Base-by-base conservation (phyloP, 257 asterid species). In the Nicotiana undulata region DNA sequence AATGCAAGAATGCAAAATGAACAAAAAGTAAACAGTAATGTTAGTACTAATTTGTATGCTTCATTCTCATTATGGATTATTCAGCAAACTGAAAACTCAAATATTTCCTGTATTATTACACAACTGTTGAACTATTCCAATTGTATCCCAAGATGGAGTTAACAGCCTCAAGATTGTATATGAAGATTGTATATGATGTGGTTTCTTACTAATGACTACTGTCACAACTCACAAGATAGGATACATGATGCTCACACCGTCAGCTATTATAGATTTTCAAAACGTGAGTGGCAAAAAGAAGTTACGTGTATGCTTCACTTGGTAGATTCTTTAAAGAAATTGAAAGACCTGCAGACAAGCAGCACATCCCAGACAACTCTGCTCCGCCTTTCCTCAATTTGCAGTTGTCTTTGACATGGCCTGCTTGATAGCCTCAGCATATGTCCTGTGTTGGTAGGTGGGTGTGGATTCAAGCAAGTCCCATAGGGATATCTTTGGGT, bases 391-490 rank as follows among this genome's bases (percentile, higher is more conserved):
- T 26, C 26, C 81, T 88, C 84, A 90, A 76, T 86, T 88, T 75
- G 95, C 91, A 68, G 82, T 83, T 26, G 93, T 83, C 70, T 85
- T 85, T 78, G 97, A 90, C 61, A 89, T 89, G 79, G 93, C 90
- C 86, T 89, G 86, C 89, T 86, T 92, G 75, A 92, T 76, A 65
- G 95, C 97, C 84, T 90, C 93, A 9, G 97, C 91, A 55, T 91
- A 91, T 24, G 93, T 91, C 87, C 88, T 87, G 88, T 91, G 93
- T 78, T 91, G 95, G 86, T 91, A 91, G 26, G 93, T 91, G 81
- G 90, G 95, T 80, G 96, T 91, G 63, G 93, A 91, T 66, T 91
- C 96, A 12, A 91, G 93, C 86, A 91, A 84, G 77, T 91, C 93
- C 91, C 91, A 91, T 6, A 91, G 88, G 24, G 96, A 87, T 29